Evolutionary conservation across 306 rosid genomes (phyloP).

Genomic region (Begonia loranthoides): DNA sequence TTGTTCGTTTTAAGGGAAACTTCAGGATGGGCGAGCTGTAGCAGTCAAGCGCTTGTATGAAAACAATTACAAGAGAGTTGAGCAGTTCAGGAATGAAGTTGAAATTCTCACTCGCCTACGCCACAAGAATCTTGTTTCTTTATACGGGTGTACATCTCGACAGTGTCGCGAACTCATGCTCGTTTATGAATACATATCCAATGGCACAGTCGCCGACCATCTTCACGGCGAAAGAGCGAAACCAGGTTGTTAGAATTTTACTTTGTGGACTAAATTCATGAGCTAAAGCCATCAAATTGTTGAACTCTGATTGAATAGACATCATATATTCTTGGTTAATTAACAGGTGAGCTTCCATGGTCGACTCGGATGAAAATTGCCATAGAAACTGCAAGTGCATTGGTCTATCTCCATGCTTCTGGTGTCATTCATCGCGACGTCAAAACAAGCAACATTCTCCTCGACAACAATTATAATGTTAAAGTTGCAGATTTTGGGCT

Average conservation of each 20-base stretch:
- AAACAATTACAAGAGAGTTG: conserved; percentile 58
- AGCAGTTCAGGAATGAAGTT: conserved; percentile 74
- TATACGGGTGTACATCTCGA: conserved; percentile 80
- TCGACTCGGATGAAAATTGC: conserved; percentile 53
- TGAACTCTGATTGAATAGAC: no score
- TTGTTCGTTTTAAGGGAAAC: conserved; percentile 8
- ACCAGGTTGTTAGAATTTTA: conserved; percentile 10
- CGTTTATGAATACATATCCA: conserved; percentile 63
- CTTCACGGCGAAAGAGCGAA: conserved; percentile 49
- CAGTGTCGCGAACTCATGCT: conserved; percentile 70
- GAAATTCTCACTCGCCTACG: conserved; percentile 35
- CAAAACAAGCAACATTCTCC: conserved; percentile 74
- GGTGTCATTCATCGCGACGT: conserved; percentile 74
- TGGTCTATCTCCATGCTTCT: conserved; percentile 65
- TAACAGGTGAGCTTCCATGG: conserved; percentile 33
- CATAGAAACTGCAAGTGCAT: conserved; percentile 60
- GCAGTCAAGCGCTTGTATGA: conserved; percentile 81
- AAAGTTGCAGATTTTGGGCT: conserved; percentile 90
- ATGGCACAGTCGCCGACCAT: conserved; percentile 83
- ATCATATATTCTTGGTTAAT: no score
- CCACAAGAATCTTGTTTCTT: conserved; percentile 60
- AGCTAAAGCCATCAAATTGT: no score
- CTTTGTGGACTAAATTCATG: no score
- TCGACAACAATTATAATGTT: conserved; percentile 40
- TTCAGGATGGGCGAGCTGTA: conserved; percentile 54